Evolutionary conservation across 805 yeast genomes (phyloP).

Genomic region (Candida ipomoeae): DNA sequence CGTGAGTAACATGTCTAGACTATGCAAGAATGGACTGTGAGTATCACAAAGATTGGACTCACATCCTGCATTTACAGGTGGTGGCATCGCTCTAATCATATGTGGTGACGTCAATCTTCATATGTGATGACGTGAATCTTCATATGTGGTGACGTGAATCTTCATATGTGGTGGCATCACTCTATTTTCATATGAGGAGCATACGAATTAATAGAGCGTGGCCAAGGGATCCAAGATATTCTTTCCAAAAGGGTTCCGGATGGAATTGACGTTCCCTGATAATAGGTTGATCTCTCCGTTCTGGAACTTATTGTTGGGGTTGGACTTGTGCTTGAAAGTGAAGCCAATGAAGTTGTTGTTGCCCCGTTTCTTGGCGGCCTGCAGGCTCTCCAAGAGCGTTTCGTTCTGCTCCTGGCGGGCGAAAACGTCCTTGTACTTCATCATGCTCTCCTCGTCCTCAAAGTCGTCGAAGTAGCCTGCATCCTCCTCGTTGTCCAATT

Average conservation of each 20-base stretch:
- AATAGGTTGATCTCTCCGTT: constrained; percentile 36
- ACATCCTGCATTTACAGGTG: no score
- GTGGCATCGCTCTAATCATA: no score
- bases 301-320: constrained; percentile 48
- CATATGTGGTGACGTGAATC: no score
- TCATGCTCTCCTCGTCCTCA: constrained; percentile 94
- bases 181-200: not conserved
- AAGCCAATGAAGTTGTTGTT: constrained; percentile 78
- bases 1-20: no score
- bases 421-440: constrained; percentile 94
- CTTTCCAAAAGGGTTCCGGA: constrained; percentile 13
- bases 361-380: constrained; percentile 44
- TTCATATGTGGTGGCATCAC: no score
- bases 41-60: no score
- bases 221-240: constrained; percentile 41
- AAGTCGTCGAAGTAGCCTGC: constrained; percentile 99
- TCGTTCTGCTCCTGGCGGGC: constrained; percentile 87
- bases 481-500: constrained; percentile 92
- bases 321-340: constrained; percentile 82
- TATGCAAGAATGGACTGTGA: no score
- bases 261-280: constrained; percentile 18
- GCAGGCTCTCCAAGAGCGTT: constrained; percentile 55
- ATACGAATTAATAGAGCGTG: constrained; percentile 31
- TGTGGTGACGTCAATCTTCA: no score
- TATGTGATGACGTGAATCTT: no score